Evolutionary conservation across 371 early-diverging fungal genomes (phyloP).

Genomic region (Mucor indicus): DNA sequence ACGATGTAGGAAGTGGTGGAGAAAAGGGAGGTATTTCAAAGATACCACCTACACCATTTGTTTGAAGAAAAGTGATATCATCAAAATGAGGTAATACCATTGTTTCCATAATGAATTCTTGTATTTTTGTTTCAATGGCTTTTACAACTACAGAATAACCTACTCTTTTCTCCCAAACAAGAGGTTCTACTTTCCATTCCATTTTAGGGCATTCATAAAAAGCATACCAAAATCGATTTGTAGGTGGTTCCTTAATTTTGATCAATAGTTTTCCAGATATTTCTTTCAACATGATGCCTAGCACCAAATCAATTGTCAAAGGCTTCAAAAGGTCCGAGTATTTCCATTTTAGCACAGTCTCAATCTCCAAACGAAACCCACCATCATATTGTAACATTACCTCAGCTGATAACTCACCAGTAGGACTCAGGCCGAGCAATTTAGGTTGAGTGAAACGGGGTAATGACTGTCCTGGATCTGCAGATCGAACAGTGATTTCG

Average conservation of each 20-base stretch:
- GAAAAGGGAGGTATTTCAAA: no score
- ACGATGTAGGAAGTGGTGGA: no score
- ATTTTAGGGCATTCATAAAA: slow-evolving; percentile 81
- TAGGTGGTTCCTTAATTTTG: slow-evolving; percentile 81
- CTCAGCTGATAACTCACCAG: slow-evolving; percentile 75
- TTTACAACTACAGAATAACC: slow-evolving; percentile 77
- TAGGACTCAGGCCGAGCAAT: slow-evolving; percentile 60
- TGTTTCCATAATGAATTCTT: slow-evolving; percentile 77
- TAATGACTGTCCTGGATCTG: slow-evolving; percentile 75
- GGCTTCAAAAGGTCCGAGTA: slow-evolving; percentile 57
- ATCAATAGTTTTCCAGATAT: slow-evolving; percentile 75
- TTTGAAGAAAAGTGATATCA: slow-evolving; percentile 79
- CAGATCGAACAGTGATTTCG: slow-evolving; percentile 76
- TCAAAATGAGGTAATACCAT: slow-evolving; percentile 92
- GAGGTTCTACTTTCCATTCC: slow-evolving; percentile 80
- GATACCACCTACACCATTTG: slow-evolving; percentile 63
- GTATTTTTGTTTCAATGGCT: slow-evolving; percentile 81
- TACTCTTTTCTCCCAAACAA: slow-evolving; percentile 82
- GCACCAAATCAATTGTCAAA: slow-evolving; percentile 72
- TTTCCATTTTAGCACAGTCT: slow-evolving; percentile 60
- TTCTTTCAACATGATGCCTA: slow-evolving; percentile 70
- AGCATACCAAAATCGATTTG: slow-evolving; percentile 89
- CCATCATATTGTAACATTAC: slow-evolving; percentile 79
- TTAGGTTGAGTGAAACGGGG: slow-evolving; percentile 80
- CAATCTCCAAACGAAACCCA: slow-evolving; percentile 69